These are phyloP conservation scores for Letharia lupina DNA, from an alignment of 495 filamentous ascomycete species.

Conservation along the genomic window DNA sequence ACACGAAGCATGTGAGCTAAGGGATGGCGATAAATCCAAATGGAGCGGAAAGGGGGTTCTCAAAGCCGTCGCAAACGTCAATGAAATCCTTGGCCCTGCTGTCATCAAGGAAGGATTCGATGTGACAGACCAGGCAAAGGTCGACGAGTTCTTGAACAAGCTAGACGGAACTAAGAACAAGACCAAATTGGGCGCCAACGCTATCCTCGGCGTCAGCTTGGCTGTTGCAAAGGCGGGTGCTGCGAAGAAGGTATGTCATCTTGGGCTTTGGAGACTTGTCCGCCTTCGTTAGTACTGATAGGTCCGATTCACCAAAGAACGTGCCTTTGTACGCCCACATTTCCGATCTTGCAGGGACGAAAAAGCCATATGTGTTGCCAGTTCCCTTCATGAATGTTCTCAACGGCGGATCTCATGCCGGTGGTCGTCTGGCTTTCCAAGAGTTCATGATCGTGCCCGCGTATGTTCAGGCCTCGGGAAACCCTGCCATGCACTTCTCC, in stretches of 20 bases:
- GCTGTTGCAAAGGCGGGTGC: conserved; percentile 97
- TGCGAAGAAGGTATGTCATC: conserved; percentile 64
- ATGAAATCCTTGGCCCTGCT: conserved; percentile 81
- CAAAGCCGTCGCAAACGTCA: conserved; percentile 95
- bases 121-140: conserved; percentile 90
- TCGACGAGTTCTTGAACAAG: conserved; percentile 91
- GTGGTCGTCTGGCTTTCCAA: conserved; percentile 98
- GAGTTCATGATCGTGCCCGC: conserved; percentile 99
- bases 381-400: conserved; percentile 99
- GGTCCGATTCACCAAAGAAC: conserved; percentile 35
- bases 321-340: conserved; percentile 97
- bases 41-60: conserved; percentile 85
- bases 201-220: conserved; percentile 93
- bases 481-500: not conserved
- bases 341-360: conserved; percentile 95
- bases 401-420: conserved; percentile 98
- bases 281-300: not conserved
- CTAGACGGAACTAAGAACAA: conserved; percentile 97
- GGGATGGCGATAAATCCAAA: conserved; percentile 94
- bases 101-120: conserved; percentile 89
- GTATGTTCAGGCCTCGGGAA: conserved; percentile 7
- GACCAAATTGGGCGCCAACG: conserved; percentile 95
- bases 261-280: not conserved
- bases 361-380: conserved; percentile 99
- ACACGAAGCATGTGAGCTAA: conserved; percentile 97